Evolutionary conservation across 1,139 yeast genomes (phyloP).

Genomic region (Nadsonia starkeyi-henricii): DNA sequence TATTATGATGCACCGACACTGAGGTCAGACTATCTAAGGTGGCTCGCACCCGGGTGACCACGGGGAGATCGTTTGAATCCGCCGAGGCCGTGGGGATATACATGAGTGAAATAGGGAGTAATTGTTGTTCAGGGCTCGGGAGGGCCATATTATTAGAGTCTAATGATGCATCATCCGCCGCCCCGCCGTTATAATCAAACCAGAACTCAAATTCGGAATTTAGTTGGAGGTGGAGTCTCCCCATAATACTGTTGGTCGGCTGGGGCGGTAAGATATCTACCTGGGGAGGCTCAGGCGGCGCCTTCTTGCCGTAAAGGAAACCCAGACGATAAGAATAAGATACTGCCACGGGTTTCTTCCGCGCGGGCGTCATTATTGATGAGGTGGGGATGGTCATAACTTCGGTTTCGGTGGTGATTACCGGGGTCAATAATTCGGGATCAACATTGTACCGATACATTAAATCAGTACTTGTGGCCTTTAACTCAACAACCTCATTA

Average conservation of each 20-base stretch:
- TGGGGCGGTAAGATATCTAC: not conserved
- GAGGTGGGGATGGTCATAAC: no score
- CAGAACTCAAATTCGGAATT: not conserved
- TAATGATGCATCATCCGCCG: not conserved
- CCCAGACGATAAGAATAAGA: not conserved
- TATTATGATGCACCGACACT: not conserved
- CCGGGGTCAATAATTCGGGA: no score
- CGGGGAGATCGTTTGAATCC: not conserved
- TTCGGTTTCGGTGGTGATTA: no score
- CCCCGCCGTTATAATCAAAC: not conserved
- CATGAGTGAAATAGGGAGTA: not conserved
- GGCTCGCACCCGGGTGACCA: not conserved
- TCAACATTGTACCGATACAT: no score
- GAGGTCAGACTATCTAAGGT: not conserved
- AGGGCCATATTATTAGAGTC: no score
- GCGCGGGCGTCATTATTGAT: no score
- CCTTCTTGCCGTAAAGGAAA: not conserved
- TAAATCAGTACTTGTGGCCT: no score
- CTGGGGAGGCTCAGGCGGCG: not conserved
- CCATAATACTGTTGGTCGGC: not conserved
- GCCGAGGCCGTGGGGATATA: not conserved
- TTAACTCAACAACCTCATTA: no score
- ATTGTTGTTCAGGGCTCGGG: not conserved
- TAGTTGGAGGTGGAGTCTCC: not conserved
- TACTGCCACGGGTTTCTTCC: not conserved